phyloP scores from a whole-genome alignment of 176 grass and related monocot species.

The Bonia amplexicaulis region DNA sequence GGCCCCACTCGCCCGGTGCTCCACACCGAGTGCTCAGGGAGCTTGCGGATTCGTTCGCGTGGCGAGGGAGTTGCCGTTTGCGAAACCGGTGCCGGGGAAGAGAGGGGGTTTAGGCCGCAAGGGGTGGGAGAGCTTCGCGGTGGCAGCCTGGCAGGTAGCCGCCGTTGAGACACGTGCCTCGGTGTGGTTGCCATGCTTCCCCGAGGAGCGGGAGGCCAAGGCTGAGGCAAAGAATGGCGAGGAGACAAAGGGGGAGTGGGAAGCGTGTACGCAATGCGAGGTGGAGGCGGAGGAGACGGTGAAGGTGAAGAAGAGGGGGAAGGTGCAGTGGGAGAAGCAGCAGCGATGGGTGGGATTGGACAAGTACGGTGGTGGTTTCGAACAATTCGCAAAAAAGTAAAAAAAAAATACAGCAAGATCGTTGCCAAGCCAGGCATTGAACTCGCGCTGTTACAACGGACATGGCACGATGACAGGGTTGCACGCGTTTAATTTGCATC shows the following conservation, averaged over 20 bases:
- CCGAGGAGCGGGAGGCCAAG: neutral
- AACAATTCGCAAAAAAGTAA: neutral
- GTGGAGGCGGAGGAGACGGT: neutral
- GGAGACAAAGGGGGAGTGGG: neutral
- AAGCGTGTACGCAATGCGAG: neutral
- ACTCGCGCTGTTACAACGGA: neutral
- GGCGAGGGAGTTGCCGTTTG: slow-evolving; percentile 50
- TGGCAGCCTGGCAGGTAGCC: slow-evolving; percentile 27
- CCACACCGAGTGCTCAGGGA: slow-evolving; percentile 40
- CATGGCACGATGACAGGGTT: neutral
- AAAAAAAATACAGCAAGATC: neutral
- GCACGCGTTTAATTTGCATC: neutral
- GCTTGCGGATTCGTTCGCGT: slow-evolving; percentile 33
- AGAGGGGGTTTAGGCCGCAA: neutral
- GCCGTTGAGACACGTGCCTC: slow-evolving; percentile 49
- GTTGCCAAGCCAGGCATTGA: neutral
- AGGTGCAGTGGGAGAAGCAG: slow-evolving; percentile 27
- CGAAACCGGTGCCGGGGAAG: slow-evolving; percentile 34
- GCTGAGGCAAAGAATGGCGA: neutral
- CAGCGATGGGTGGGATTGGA: neutral
- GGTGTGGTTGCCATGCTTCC: slow-evolving; percentile 63
- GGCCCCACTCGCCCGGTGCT: slow-evolving; percentile 38
- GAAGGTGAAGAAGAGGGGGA: slow-evolving; percentile 35
- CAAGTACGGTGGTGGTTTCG: neutral
- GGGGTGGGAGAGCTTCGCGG: slow-evolving; percentile 44